These are phyloP conservation scores for Moricandia moricandioides DNA, from an alignment of 345 rosid species.

Conservation along the genomic window DNA sequence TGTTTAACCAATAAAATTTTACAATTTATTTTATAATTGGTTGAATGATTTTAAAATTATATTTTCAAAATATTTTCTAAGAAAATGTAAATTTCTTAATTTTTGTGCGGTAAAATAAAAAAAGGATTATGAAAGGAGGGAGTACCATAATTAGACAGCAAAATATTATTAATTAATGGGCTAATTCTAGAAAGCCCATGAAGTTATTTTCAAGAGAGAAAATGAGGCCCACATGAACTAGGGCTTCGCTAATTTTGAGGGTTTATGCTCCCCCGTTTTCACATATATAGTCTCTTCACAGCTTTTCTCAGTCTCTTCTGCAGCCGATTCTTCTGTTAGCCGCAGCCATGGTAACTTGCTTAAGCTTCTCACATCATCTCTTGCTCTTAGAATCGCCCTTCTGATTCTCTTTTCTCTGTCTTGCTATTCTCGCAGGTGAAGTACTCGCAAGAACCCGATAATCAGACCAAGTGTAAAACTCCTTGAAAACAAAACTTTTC, in stretches of 20 bases:
- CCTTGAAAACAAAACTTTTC: neutral
- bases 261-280: constrained; percentile 23
- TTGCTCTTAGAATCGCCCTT: neutral
- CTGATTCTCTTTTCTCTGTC: neutral
- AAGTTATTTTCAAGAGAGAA: neutral
- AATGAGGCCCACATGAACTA: neutral
- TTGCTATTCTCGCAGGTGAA: constrained; percentile 59
- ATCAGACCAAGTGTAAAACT: constrained; percentile 73
- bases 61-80: no score
- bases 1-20: no score
- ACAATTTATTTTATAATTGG: no score
- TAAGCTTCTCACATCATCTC: neutral
- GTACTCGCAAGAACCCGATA: constrained; percentile 93
- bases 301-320: neutral
- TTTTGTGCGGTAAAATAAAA: no score
- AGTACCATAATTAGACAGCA: no score
- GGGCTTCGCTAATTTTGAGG: neutral
- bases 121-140: no score
- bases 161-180: no score
- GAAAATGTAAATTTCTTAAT: no score
- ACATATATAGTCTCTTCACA: neutral
- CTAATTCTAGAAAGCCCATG: neutral
- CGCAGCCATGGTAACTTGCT: constrained; percentile 32
- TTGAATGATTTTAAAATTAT: no score
- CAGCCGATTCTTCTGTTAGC: constrained; percentile 23